A percentile compares a stretch with the other conserved stretches of the same genome.
Evolutionary conservation across 225 moss, liverwort and hornwort genomes (phyloP).

Genomic region (Marchantia polymorpha): DNA sequence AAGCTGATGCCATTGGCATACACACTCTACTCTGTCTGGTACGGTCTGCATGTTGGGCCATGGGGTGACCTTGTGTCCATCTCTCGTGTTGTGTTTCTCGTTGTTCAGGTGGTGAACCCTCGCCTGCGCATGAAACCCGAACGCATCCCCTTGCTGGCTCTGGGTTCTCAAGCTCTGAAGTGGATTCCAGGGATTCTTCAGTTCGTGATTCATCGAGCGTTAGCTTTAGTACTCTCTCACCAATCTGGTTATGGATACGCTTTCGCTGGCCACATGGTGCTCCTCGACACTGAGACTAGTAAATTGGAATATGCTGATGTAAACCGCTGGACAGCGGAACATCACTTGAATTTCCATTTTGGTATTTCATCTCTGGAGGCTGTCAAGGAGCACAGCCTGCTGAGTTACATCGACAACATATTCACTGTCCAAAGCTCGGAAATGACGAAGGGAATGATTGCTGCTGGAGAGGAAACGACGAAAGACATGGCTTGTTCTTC

Average conservation of each 20-base stretch:
- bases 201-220: constrained; percentile 81
- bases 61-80: constrained; percentile 74
- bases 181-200: constrained; percentile 75
- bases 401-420: constrained; percentile 93
- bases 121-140: constrained; percentile 54
- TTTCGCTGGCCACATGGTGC: constrained; percentile 96
- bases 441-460: constrained; percentile 55
- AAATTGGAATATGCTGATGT: constrained; percentile 83
- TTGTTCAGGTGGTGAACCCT: constrained; percentile 68
- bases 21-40: constrained; percentile 91
- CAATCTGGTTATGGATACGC: constrained; percentile 96
- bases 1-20: constrained; percentile 97
- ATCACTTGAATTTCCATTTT: constrained; percentile 76
- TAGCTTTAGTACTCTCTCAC: constrained; percentile 82
- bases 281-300: constrained; percentile 77
- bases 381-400: constrained; percentile 72
- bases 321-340: constrained; percentile 82
- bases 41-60: constrained; percentile 79
- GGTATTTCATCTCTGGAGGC: constrained; percentile 75
- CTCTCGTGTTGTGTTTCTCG: constrained; percentile 64
- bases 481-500: constrained; percentile 41
- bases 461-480: constrained; percentile 41
- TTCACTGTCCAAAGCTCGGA: constrained; percentile 64
- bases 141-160: constrained; percentile 62
- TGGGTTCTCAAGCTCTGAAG: constrained; percentile 70